These are phyloP conservation scores for Dothidotthia symphoricarpi DNA, from an alignment of 2,329 filamentous ascomycete genomes.

Conservation along the genomic window DNA sequence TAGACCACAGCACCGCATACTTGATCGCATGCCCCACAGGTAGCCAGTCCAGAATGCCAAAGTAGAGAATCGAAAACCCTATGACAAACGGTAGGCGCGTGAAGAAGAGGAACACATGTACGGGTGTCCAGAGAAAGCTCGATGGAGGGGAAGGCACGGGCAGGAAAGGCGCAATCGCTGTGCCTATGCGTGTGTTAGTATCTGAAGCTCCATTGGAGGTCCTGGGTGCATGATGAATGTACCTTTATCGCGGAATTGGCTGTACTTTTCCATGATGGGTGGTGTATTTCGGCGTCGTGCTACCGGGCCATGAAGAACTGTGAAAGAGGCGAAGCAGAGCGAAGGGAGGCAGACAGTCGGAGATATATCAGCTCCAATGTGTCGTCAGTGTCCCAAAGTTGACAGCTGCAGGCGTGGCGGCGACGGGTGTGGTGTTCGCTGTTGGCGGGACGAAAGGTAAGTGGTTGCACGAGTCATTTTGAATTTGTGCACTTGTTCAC, in stretches of 20 bases:
- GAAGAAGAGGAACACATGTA: constrained; percentile 72
- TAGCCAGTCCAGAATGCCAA: constrained; percentile 78
- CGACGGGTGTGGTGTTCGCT: constrained; percentile 14
- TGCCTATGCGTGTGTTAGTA: constrained; percentile 58
- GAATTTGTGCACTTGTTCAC: constrained; percentile 3
- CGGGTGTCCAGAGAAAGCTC: constrained; percentile 58
- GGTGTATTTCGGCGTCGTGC: constrained; percentile 10
- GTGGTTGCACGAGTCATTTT: constrained; percentile 18
- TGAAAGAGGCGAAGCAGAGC: not conserved
- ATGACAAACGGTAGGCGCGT: constrained; percentile 78
- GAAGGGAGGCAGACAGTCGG: not conserved
- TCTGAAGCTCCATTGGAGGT: not conserved
- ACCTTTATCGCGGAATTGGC: constrained; percentile 89
- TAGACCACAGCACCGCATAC: constrained; percentile 82
- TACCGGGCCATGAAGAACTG: constrained; percentile 20
- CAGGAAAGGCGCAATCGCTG: constrained; percentile 94
- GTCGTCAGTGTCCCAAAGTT: constrained; percentile 7
- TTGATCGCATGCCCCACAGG: constrained; percentile 67
- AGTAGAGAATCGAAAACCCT: constrained; percentile 66
- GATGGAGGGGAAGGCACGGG: constrained; percentile 69
- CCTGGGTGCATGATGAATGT: constrained; percentile 14
- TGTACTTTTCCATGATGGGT: constrained; percentile 82
- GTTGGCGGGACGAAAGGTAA: constrained; percentile 15
- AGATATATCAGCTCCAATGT: not conserved
- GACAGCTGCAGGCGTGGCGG: constrained; percentile 12